Evolutionary conservation across 768 basidiomycete species (phyloP).

Genomic region (Boletus rufocinnamomeus): DNA sequence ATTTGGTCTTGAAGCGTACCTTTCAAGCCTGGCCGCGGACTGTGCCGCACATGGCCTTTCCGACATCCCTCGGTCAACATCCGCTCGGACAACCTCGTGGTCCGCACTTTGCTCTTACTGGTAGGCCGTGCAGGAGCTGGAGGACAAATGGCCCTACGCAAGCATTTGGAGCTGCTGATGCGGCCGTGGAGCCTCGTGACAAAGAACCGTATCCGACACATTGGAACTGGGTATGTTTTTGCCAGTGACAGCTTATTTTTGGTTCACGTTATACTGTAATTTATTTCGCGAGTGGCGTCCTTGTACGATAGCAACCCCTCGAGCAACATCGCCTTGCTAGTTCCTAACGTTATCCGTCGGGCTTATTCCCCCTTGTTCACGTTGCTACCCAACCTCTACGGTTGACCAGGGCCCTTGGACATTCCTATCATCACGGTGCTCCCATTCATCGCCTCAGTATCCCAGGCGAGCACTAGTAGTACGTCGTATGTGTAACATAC

Average conservation of each 20-base stretch:
- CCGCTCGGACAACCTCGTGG: neutral
- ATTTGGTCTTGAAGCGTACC: conserved; percentile 30
- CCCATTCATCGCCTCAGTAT: neutral
- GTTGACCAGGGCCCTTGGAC: neutral
- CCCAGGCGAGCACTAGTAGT: neutral
- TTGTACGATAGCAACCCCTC: neutral
- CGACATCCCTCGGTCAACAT: neutral
- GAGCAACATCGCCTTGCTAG: neutral
- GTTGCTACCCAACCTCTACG: neutral
- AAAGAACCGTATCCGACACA: neutral
- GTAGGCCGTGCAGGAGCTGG: neutral
- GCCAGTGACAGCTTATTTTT: conserved; percentile 7
- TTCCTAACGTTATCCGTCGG: neutral
- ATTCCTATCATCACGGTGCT: neutral
- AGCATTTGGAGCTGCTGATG: neutral
- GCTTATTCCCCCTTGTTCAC: neutral
- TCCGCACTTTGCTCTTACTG: conserved; percentile 1
- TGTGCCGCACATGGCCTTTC: conserved; percentile 19
- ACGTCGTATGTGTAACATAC: neutral
- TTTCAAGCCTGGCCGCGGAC: conserved; percentile 19
- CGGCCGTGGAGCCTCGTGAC: neutral
- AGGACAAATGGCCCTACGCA: neutral
- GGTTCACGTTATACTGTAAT: neutral
- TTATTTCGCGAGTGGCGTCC: conserved; percentile 6
- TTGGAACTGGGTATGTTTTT: neutral